phyloP scores from a whole-genome alignment of 345 rosid species.

The Salix purpurea region DNA sequence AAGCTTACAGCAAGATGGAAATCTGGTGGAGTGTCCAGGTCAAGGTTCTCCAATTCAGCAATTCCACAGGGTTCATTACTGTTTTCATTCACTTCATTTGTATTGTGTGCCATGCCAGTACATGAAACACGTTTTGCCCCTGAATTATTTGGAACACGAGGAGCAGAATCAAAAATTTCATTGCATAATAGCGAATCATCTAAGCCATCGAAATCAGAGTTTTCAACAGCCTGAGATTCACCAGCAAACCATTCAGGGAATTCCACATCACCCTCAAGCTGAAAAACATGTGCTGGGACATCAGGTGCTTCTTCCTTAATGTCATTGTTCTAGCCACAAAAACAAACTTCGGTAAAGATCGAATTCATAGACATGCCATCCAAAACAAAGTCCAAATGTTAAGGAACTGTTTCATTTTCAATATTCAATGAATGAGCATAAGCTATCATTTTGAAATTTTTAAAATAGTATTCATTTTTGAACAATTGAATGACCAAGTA shows the following conservation, averaged over 20 bases:
- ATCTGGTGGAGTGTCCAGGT: constrained; percentile 74
- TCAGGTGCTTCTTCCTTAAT: constrained; percentile 28
- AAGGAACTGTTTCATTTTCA: background rate
- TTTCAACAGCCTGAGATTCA: constrained; percentile 61
- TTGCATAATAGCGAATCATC: constrained; percentile 51
- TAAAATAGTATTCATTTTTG: too few species aligned
- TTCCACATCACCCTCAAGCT: constrained; percentile 23
- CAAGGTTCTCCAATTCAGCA: constrained; percentile 65
- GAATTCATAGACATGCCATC: background rate
- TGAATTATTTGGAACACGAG: constrained; percentile 23
- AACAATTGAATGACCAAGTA: background rate
- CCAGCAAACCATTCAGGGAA: constrained; percentile 48
- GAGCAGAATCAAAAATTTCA: constrained; percentile 41
- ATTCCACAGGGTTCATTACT: constrained; percentile 32
- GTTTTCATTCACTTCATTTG: constrained; percentile 20
- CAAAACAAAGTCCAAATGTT: background rate
- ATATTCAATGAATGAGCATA: background rate
- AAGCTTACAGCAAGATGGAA: constrained; percentile 53
- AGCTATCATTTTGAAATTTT: too few species aligned
- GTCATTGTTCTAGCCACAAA: constrained; percentile 35
- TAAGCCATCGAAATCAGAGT: constrained; percentile 27
- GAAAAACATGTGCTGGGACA: constrained; percentile 8
- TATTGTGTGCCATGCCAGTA: constrained; percentile 3
- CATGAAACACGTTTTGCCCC: constrained; percentile 21
- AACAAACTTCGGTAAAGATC: background rate